Conservation (phyloP, 129 eudicot genomes). For the Pseudognaphalium luteoalbum region DNA sequence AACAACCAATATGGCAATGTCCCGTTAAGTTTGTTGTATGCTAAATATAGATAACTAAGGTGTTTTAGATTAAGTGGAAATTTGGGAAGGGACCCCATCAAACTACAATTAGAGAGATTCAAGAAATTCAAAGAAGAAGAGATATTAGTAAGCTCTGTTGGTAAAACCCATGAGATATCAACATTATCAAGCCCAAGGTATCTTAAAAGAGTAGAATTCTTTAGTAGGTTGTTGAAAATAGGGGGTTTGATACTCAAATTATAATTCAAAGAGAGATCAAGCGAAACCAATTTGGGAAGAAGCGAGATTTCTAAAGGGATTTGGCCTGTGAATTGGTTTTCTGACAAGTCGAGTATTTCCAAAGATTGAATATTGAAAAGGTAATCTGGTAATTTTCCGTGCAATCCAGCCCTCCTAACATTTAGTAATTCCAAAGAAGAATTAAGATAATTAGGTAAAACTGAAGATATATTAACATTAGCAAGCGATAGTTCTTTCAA, state of each 20-base stretch:
- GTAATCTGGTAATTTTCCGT: constrained; percentile 27
- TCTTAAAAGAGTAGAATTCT: constrained; percentile 1
- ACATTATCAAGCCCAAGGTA: not conserved
- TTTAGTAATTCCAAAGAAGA: constrained; percentile 19
- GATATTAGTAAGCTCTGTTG: not conserved
- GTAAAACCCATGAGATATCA: constrained; percentile 1
- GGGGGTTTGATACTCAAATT: not conserved
- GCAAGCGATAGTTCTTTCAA: constrained; percentile 24
- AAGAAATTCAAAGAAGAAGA: not conserved
- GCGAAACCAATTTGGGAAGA: constrained; percentile 6
- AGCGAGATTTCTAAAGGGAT: constrained; percentile 7
- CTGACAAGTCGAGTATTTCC: not conserved
- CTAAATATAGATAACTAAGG: not conserved
- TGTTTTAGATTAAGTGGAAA: constrained; percentile 20
- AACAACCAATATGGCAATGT: constrained; percentile 4
- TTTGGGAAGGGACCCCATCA: constrained; percentile 21
- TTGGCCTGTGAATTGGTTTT: not conserved
- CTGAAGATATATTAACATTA: not conserved
- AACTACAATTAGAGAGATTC: not conserved
- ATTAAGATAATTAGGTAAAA: constrained; percentile 18
- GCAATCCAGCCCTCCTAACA: constrained; percentile 21
- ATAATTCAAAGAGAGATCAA: constrained; percentile 1
- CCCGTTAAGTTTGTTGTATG: not conserved
- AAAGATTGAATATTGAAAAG: constrained; percentile 31
- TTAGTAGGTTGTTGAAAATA: not conserved